Percentiles rank a stretch among this genome's conserved stretches.
Evolutionary conservation across 2,329 filamentous ascomycete species (phyloP).

Genomic region (Fusarium sp.): DNA sequence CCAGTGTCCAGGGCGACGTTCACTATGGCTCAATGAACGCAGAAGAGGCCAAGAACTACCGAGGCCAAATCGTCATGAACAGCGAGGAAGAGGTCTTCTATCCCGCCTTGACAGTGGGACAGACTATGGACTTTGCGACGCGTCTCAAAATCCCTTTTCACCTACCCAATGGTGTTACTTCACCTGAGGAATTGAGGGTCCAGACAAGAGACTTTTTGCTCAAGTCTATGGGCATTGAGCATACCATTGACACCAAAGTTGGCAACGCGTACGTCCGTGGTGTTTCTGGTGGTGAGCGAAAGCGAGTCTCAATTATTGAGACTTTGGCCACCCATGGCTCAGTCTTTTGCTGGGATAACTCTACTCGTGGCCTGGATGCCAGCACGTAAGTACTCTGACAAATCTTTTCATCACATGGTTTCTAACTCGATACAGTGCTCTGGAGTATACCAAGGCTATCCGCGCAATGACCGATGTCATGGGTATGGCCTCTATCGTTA

Average conservation of each 20-base stretch:
- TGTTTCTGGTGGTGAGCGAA: conserved; percentile 78
- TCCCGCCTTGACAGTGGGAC: conserved; percentile 77
- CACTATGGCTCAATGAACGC: conserved; percentile 67
- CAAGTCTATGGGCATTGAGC: conserved; percentile 69
- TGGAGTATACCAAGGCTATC: conserved; percentile 73
- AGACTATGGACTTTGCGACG: conserved; percentile 80
- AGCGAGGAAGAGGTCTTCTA: conserved; percentile 78
- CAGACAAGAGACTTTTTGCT: conserved; percentile 70
- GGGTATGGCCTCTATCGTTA: conserved; percentile 73
- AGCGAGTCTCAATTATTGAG: conserved; percentile 79
- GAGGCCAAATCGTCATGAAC: conserved; percentile 76
- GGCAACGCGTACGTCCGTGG: conserved; percentile 77
- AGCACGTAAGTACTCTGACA: conserved; percentile 62
- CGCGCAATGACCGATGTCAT: conserved; percentile 75
- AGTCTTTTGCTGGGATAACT: conserved; percentile 78
- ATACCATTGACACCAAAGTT: conserved; percentile 76
- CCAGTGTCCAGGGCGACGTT: conserved; percentile 71
- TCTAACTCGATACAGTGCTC: conserved; percentile 57
- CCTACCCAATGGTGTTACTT: conserved; percentile 61
- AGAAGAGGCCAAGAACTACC: conserved; percentile 65
- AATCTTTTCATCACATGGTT: too few species aligned
- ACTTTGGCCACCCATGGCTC: conserved; percentile 70
- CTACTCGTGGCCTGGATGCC: conserved; percentile 76
- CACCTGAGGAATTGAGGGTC: conserved; percentile 61
- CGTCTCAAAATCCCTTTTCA: conserved; percentile 69